phyloP scores from a whole-genome alignment of 257 asterid genomes.

The Fraxinus anomala region DNA sequence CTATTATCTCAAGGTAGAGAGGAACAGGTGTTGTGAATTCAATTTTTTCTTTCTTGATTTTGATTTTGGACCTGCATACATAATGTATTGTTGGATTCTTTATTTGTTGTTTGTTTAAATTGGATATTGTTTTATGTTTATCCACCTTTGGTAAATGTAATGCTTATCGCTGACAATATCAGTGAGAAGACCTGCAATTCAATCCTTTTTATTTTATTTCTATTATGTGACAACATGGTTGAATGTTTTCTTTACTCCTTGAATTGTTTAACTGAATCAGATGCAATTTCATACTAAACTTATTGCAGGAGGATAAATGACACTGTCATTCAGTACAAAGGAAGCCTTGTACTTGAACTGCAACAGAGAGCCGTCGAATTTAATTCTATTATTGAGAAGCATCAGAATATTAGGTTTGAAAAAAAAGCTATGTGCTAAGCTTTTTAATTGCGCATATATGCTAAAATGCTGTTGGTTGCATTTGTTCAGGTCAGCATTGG shows the following conservation, averaged over 20 bases:
- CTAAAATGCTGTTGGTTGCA: conserved; percentile 26
- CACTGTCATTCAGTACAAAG: conserved; percentile 43
- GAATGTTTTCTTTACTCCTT: neutral
- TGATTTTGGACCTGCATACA: conserved; percentile 15
- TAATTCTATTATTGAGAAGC: conserved; percentile 45
- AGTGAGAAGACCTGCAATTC: neutral
- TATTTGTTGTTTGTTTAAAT: conserved; percentile 9
- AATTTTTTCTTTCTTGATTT: conserved; percentile 3
- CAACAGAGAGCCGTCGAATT: conserved; percentile 67
- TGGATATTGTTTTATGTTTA: neutral
- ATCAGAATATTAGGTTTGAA: conserved; percentile 51
- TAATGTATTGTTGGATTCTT: conserved; percentile 8
- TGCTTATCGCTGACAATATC: conserved; percentile 5
- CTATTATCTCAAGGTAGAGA: neutral
- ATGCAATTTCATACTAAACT: conserved; percentile 18
- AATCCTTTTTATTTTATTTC: neutral
- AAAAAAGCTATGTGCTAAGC: conserved; percentile 14
- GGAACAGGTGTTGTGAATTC: neutral
- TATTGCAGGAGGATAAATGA: conserved; percentile 49
- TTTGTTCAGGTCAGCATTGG: conserved; percentile 69
- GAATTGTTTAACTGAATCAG: neutral
- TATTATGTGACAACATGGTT: conserved; percentile 1
- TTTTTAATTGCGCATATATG: neutral
- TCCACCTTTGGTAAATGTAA: neutral
- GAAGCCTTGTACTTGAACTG: conserved; percentile 54